These are phyloP conservation scores for Grosmannia serpens DNA, from an alignment of 2,329 filamentous ascomycete species.

Conservation along the genomic window DNA sequence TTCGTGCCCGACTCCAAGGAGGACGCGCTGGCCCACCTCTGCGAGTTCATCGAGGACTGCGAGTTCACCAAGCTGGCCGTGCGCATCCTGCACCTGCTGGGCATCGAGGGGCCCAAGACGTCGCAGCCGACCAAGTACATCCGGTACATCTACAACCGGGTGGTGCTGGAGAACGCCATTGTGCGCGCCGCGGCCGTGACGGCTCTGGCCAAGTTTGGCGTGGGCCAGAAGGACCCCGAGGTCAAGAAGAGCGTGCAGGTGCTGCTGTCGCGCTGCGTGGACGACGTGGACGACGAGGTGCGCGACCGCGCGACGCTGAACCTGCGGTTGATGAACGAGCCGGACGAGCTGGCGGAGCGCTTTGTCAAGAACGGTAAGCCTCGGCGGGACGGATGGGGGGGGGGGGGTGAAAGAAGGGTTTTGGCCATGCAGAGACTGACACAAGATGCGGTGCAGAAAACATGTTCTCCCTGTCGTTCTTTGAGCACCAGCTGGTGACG, in stretches of 20 bases:
- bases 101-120: conserved; percentile 89
- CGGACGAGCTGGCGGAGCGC: conserved; percentile 70
- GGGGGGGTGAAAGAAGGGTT: not conserved
- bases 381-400: not conserved
- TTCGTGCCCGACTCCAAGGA: conserved; percentile 85
- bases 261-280: conserved; percentile 81
- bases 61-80: conserved; percentile 98
- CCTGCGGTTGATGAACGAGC: conserved; percentile 81
- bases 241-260: conserved; percentile 94
- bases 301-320: conserved; percentile 91
- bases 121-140: conserved; percentile 97
- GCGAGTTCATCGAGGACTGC: conserved; percentile 98
- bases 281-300: conserved; percentile 96
- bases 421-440: not conserved
- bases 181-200: conserved; percentile 92
- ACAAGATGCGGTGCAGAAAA: conserved; percentile 49
- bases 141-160: conserved; percentile 97
- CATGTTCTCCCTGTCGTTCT: conserved; percentile 88
- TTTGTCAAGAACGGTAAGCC: conserved; percentile 84
- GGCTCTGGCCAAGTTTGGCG: conserved; percentile 91
- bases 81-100: conserved; percentile 85
- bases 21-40: conserved; percentile 81
- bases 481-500: conserved; percentile 94
- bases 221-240: conserved; percentile 90
- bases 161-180: conserved; percentile 93